Base-by-base conservation (phyloP, 768 basidiomycete genomes). In the Pleurotus citrinopileatus region DNA sequence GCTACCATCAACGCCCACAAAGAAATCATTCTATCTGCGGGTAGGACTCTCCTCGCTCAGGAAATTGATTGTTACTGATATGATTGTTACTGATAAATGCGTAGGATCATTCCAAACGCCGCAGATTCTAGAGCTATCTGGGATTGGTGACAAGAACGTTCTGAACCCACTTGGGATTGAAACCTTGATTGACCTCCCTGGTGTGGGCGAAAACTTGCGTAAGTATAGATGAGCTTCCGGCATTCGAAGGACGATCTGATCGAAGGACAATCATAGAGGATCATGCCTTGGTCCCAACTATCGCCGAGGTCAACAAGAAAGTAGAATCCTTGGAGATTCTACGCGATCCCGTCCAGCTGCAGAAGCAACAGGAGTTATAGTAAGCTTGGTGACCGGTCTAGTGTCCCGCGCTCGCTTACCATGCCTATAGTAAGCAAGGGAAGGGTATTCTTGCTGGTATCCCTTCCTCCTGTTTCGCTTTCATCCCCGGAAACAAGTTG, bases 131-230 rank as follows among this genome's bases (percentile, higher is more conserved):
- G 62, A 61, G 34, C 29, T 65, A n/a, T 61, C 57, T 47, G 65
- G 65, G 1, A 59, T 67, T 32, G 65, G 65, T 3, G 47, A 61
- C 47, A 15, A 56, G 26, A 22, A 53, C 23, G 22, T 61, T 12
- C 48, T 67, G 40, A 17, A 36, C 4, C 25, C 42, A 13, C 42
- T 53, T 19, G 61, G 54, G 0, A 65, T 71, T 29, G 50, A 59
- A 4, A 45, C 55, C 23, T 37, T 62, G 17, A 42, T 72, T 17
- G 63, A 68, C 34, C 59, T 69, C 3, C 70, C 66, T 13, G 63
- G 64, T 3, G 70, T 68, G 2, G 68, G 70, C 13, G 64, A 68
- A 53, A 71, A 71, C 50, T 52, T 71, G 9, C 65, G 59, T 54
- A 56, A 42, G 26, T 19, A 48, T 43, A 42, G 9, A n/a, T n/a